Percentiles rank a stretch among this genome's conserved stretches.
Evolutionary conservation across 306 rosid species (phyloP).

Genomic region (Abrus pulchellus): DNA sequence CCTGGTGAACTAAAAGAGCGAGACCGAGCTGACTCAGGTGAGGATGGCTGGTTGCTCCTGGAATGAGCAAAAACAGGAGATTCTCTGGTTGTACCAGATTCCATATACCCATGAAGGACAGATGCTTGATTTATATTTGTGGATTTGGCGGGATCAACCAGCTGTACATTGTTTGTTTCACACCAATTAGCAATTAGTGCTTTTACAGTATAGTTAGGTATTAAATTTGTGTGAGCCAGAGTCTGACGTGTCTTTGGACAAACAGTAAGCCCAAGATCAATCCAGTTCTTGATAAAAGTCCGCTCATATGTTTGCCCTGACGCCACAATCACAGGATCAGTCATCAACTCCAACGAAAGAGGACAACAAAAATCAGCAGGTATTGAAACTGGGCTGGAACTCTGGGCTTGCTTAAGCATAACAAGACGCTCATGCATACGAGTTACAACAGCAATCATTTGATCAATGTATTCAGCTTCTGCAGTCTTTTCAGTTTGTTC

Average conservation of each 20-base stretch:
- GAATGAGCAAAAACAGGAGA: conserved; percentile 64
- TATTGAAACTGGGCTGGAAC: conserved; percentile 77
- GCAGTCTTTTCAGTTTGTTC: conserved; percentile 78
- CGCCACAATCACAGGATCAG: conserved; percentile 97
- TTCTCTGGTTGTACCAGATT: conserved; percentile 69
- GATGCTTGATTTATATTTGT: conserved; percentile 64
- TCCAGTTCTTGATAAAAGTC: conserved; percentile 89
- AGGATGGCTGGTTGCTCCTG: conserved; percentile 66
- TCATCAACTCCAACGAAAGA: conserved; percentile 97
- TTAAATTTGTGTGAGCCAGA: conserved; percentile 78
- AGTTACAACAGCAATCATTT: conserved; percentile 69
- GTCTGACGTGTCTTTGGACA: conserved; percentile 98
- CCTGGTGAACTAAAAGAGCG: conserved; percentile 69
- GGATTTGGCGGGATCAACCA: conserved; percentile 69
- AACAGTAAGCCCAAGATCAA: conserved; percentile 87
- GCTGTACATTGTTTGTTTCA: conserved; percentile 86
- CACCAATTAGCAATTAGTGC: conserved; percentile 93
- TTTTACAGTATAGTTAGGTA: conserved; percentile 87
- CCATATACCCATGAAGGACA: conserved; percentile 67
- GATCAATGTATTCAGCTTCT: conserved; percentile 82
- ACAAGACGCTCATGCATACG: conserved; percentile 74
- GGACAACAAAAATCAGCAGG: conserved; percentile 98
- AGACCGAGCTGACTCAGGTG: conserved; percentile 70
- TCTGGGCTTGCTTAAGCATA: conserved; percentile 70
- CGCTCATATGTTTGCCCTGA: conserved; percentile 99